Evolutionary conservation across 2,329 filamentous ascomycete species (phyloP), one percentile per base, ranked within the genome.

Genomic region (Sporothrix variecibatus): DNA sequence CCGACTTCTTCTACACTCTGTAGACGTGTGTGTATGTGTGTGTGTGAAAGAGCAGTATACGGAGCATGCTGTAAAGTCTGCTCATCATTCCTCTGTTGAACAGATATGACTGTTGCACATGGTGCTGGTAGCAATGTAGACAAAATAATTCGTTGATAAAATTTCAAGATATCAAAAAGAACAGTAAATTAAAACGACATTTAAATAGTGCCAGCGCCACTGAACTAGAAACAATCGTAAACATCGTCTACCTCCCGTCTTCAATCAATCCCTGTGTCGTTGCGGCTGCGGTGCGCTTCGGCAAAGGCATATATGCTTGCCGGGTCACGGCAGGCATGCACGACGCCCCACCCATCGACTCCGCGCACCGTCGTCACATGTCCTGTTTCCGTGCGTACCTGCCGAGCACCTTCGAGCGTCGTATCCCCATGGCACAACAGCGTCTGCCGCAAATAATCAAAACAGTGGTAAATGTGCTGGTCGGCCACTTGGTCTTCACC

Each of bases 351-450:
- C 40, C 76, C 76, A 53, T 77, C 76, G 51, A 77, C 76, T 9
- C 76, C 76, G 8, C 69, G 46, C 51, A 73, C 74, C 11, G 75
- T 26, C 26, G 74, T 40, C 31, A 15, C 51, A 6, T 58, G 46
- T 9, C 46, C 67, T 20, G 26, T 56, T 20, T 40, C 34, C 3
- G 65, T 53, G 2, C 28, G 20, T n/a, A 77, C 73, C 12, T 74
- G 72, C 38, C 72, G 71, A 7, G 74, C 72, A 31, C 70, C 73
- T 31, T 78, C 77, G 38, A 78, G 71, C n/a, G 77, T 74, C 26
- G 77, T 78, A 71, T 78, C 77, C 38, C 74, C 77, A 46, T 73
- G 65, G 60, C 77, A 78, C 56, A 76, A 68, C 64, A 78, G 76
- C 6, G 73, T 58, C 60, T 78, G 77, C 0, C 77, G 73, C 23